Conservation (phyloP, 371 early-diverging fungal species). For the Mortierella sp. region DNA sequence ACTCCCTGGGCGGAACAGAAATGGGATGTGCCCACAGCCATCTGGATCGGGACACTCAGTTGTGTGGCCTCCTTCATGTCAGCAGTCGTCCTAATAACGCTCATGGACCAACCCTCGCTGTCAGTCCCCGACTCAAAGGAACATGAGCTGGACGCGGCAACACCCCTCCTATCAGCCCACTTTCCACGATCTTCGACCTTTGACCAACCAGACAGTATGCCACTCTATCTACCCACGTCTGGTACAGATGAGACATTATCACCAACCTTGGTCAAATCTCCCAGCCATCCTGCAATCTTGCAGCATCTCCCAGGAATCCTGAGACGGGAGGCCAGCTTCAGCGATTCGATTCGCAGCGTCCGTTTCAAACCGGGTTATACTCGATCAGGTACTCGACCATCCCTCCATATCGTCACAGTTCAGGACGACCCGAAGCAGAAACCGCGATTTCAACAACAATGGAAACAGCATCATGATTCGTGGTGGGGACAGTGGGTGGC, state of each 20-base stretch:
- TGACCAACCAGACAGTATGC: background rate
- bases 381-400: slow-evolving; percentile 26
- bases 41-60: slow-evolving; percentile 65
- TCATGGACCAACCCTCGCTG: slow-evolving; percentile 39
- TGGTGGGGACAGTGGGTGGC: slow-evolving; percentile 34
- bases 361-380: slow-evolving; percentile 29
- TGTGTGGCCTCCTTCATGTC: slow-evolving; percentile 65
- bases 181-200: background rate
- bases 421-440: background rate
- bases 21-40: slow-evolving; percentile 61
- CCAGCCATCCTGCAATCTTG: slow-evolving; percentile 28
- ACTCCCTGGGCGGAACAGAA: slow-evolving; percentile 66
- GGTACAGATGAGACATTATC: slow-evolving; percentile 29
- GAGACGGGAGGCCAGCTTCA: slow-evolving; percentile 24
- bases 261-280: background rate
- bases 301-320: slow-evolving; percentile 27
- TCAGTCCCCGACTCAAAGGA: slow-evolving; percentile 5
- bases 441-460: background rate
- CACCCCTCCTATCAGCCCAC: slow-evolving; percentile 21
- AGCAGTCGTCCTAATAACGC: slow-evolving; percentile 53
- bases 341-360: slow-evolving; percentile 36
- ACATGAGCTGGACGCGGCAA: slow-evolving; percentile 2
- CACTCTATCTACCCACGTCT: background rate
- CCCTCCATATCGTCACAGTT: slow-evolving; percentile 37
- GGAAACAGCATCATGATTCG: background rate